Conservation (phyloP, 139 green algal species). For the Coelastrella sp. region DNA sequence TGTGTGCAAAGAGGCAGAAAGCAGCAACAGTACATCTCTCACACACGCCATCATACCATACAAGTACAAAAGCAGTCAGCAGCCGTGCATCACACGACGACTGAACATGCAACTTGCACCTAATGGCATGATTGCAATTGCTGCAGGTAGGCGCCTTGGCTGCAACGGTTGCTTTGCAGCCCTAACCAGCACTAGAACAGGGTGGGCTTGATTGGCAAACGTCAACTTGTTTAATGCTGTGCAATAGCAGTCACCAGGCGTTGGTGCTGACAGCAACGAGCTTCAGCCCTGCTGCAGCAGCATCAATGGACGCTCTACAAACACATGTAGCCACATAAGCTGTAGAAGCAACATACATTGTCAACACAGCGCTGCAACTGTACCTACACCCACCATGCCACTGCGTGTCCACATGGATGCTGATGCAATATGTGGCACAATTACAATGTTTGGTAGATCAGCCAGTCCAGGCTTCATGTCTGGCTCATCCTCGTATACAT, state of each 20-base stretch:
- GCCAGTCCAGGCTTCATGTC: constrained; percentile 93
- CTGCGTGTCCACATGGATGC: constrained; percentile 92
- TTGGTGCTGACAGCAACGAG: background rate
- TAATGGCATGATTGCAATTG: no score
- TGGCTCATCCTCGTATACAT: constrained; percentile 99
- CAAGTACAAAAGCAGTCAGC: background rate
- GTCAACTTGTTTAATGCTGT: background rate
- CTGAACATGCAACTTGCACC: no score
- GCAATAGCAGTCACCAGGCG: background rate
- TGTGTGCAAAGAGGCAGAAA: background rate
- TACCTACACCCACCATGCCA: constrained; percentile 78
- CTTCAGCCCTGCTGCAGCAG: background rate
- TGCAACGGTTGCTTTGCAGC: background rate
- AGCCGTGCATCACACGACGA: no score
- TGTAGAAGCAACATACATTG: no score
- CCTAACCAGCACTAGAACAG: background rate
- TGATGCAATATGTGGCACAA: constrained; percentile 98
- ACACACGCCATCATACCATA: no score
- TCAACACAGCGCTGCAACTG: no score
- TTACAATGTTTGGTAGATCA: constrained; percentile 93
- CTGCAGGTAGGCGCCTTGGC: background rate
- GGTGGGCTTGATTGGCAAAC: background rate
- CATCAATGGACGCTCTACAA: background rate
- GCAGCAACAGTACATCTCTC: constrained; percentile 9
- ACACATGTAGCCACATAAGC: background rate